Evolutionary conservation across 768 basidiomycete species (phyloP).

Genomic region (Rubroboletus pulcherrimus): DNA sequence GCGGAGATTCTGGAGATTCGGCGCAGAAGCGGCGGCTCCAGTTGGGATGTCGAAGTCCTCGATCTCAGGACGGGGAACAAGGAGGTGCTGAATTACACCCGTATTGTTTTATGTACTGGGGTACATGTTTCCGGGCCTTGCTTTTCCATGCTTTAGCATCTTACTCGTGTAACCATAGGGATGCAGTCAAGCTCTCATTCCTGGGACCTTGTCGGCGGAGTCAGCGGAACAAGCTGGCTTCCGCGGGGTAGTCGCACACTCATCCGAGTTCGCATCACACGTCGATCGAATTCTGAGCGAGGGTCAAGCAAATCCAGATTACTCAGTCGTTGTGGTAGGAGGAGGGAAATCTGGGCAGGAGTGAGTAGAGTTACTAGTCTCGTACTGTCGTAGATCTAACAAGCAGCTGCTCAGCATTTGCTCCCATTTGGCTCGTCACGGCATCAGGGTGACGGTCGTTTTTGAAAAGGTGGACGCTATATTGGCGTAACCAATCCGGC

Average conservation of each 20-base stretch:
- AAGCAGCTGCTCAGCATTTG: constrained; percentile 35
- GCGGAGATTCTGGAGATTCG: constrained; percentile 48
- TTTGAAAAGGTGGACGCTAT: constrained; percentile 52
- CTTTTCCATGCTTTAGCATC: not conserved
- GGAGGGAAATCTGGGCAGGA: constrained; percentile 70
- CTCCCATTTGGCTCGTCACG: constrained; percentile 46
- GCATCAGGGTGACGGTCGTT: constrained; percentile 45
- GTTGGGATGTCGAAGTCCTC: constrained; percentile 46
- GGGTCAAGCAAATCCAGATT: constrained; percentile 16
- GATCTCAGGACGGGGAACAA: constrained; percentile 21
- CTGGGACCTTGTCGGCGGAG: constrained; percentile 35
- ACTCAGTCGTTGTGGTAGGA: constrained; percentile 49
- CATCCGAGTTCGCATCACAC: constrained; percentile 42
- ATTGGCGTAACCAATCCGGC: constrained; percentile 42
- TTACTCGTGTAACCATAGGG: constrained; percentile 37
- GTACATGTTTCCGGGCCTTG: constrained; percentile 27
- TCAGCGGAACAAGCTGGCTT: constrained; percentile 40
- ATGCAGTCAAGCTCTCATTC: constrained; percentile 48
- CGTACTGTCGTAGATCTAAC: not conserved
- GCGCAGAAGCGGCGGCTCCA: constrained; percentile 25
- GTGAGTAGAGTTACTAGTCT: constrained; percentile 18
- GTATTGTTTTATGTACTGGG: constrained; percentile 59
- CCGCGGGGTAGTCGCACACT: constrained; percentile 48
- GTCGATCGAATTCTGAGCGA: constrained; percentile 39
- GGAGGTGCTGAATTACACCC: constrained; percentile 40